Evolutionary conservation across 768 basidiomycete species (phyloP).

Genomic region (Tricholoma matsutake): DNA sequence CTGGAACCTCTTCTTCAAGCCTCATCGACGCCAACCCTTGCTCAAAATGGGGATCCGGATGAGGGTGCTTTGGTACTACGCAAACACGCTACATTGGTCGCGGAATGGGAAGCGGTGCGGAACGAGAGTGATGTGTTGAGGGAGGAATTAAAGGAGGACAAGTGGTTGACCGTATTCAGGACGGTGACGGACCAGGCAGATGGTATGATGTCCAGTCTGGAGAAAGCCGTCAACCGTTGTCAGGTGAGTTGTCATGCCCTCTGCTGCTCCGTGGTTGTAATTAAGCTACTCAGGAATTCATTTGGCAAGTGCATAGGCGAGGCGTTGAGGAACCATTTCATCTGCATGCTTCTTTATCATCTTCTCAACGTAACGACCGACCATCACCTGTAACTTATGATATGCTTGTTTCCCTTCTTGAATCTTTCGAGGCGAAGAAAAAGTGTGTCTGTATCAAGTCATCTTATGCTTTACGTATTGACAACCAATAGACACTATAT

Average conservation of each 20-base stretch:
- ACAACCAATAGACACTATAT: slow-evolving; percentile 73
- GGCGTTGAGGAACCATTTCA: slow-evolving; percentile 45
- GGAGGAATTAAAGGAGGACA: slow-evolving; percentile 96
- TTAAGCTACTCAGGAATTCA: slow-evolving; percentile 60
- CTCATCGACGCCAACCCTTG: slow-evolving; percentile 45
- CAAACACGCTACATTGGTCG: slow-evolving; percentile 68
- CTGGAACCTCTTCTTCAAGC: slow-evolving; percentile 56
- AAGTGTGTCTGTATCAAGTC: slow-evolving; percentile 46
- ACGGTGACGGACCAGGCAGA: slow-evolving; percentile 94
- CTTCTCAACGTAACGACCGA: slow-evolving; percentile 42
- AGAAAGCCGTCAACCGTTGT: slow-evolving; percentile 89
- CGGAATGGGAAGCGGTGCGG: slow-evolving; percentile 82
- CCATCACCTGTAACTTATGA: slow-evolving; percentile 55
- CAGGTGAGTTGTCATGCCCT: slow-evolving; percentile 50
- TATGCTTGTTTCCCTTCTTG: slow-evolving; percentile 60
- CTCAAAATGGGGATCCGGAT: slow-evolving; percentile 32
- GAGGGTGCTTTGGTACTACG: slow-evolving; percentile 55
- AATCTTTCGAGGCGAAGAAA: slow-evolving; percentile 86
- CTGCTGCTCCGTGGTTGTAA: slow-evolving; percentile 4
- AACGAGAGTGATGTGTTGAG: slow-evolving; percentile 76
- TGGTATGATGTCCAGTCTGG: slow-evolving; percentile 95
- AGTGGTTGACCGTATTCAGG: slow-evolving; percentile 93
- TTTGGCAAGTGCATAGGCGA: slow-evolving; percentile 73
- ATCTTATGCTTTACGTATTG: slow-evolving; percentile 11
- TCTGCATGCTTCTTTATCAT: slow-evolving; percentile 41